Conservation (phyloP, 148 eudicot species). For the Rhododendron henanense region DNA sequence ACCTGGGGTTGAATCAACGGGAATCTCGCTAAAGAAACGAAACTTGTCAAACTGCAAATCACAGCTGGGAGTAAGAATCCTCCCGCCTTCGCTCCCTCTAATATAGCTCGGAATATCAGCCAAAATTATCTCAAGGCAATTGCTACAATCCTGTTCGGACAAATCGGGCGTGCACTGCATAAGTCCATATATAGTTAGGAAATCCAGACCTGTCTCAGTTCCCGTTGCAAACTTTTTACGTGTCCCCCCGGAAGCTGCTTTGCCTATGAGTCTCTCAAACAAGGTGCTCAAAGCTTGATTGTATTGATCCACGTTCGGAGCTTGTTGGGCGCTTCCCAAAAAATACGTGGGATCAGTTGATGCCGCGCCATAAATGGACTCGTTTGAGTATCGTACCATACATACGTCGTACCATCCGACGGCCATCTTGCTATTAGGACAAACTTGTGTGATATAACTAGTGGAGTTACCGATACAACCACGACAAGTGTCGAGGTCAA, state of each 20-base stretch:
- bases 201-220: constrained; percentile 2
- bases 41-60: constrained; percentile 17
- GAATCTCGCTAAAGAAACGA: not conserved
- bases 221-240: constrained; percentile 20
- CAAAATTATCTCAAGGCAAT: not conserved
- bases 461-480: not conserved
- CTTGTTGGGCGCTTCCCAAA: not conserved
- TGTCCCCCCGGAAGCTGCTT: constrained; percentile 19
- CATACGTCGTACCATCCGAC: constrained; percentile 23
- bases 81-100: constrained; percentile 3
- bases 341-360: rapidly evolving
- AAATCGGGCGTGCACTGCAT: not conserved
- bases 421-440: constrained; percentile 5
- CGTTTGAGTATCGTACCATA: constrained; percentile 21
- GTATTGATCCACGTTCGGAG: not conserved
- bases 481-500: not conserved
- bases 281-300: constrained; percentile 1
- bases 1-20: no score
- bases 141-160: not conserved
- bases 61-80: constrained; percentile 24
- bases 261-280: constrained; percentile 3
- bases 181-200: constrained; percentile 10
- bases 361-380: constrained; percentile 1
- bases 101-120: not conserved
- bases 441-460: not conserved